Evolutionary conservation across 2,329 filamentous ascomycete species (phyloP).

Genomic region (Trichothecium sympodiale): DNA sequence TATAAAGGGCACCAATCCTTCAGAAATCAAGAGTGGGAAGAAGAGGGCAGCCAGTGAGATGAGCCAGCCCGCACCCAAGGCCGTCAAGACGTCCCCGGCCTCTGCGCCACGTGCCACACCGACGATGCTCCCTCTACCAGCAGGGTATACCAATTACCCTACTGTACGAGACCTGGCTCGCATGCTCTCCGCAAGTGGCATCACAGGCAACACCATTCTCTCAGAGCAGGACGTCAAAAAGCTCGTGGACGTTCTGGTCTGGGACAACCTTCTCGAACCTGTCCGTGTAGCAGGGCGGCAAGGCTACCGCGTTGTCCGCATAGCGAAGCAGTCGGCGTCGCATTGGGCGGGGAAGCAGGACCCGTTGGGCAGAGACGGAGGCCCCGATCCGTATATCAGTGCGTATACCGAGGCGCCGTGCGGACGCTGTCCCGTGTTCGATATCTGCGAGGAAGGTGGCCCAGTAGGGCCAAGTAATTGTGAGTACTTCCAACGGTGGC

Average conservation of each 20-base stretch:
- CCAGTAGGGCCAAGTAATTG: constrained; percentile 85
- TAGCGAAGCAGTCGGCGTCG: constrained; percentile 32
- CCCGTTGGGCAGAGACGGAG: constrained; percentile 22
- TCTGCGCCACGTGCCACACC: constrained; percentile 15
- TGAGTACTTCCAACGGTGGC: constrained; percentile 83
- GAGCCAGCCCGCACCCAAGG: constrained; percentile 16
- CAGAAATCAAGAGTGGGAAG: constrained; percentile 26
- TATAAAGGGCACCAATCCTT: constrained; percentile 32
- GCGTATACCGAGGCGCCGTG: constrained; percentile 84
- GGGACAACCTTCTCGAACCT: constrained; percentile 72
- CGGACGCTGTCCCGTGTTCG: constrained; percentile 84
- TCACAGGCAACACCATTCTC: constrained; percentile 62
- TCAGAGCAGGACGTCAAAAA: constrained; percentile 70
- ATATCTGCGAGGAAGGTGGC: constrained; percentile 82
- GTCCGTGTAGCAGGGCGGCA: constrained; percentile 37
- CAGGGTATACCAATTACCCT: constrained; percentile 68
- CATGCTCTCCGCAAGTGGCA: constrained; percentile 55
- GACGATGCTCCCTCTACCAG: constrained; percentile 40
- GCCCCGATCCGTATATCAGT: constrained; percentile 42
- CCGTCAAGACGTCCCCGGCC: constrained; percentile 12
- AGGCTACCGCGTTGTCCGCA: constrained; percentile 42
- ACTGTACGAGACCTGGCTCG: constrained; percentile 69
- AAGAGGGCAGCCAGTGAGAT: constrained; percentile 38
- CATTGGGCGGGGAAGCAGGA: constrained; percentile 29
- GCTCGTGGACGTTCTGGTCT: constrained; percentile 78